These are phyloP conservation scores for Ashbya aceris DNA, from an alignment of 1,139 yeast genomes.

Conservation along the genomic window DNA sequence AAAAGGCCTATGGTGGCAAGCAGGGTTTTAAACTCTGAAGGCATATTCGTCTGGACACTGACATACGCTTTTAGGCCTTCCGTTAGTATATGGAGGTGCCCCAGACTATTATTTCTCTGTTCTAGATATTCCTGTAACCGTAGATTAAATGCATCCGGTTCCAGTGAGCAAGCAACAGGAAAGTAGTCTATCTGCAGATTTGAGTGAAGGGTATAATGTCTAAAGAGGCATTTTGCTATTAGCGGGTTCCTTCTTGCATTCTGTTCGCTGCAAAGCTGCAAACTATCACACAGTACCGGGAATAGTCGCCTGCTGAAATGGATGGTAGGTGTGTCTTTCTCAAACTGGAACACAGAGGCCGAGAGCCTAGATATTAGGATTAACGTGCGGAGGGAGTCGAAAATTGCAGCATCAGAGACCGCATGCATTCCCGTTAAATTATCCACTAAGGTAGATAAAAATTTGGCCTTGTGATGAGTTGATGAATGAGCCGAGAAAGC, in stretches of 20 bases:
- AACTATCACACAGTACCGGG: conserved; percentile 11
- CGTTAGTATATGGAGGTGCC: conserved; percentile 20
- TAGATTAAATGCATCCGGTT: conserved; percentile 17
- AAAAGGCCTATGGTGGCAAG: conserved; percentile 17
- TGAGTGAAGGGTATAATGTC: conserved; percentile 16
- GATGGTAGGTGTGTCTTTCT: conserved; percentile 16
- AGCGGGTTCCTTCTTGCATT: conserved; percentile 15
- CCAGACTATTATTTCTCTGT: conserved; percentile 13
- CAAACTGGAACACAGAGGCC: conserved; percentile 21
- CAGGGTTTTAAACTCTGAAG: conserved; percentile 16
- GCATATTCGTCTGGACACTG: conserved; percentile 19
- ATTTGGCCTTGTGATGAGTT: conserved; percentile 15
- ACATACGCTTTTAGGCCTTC: conserved; percentile 28
- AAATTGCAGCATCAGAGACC: conserved; percentile 21
- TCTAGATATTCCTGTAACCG: conserved; percentile 10
- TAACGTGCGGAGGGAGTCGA: conserved; percentile 22
- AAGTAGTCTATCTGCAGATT: conserved; percentile 25
- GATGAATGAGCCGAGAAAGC: conserved; percentile 6
- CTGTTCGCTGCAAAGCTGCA: conserved; percentile 9
- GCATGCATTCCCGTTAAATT: conserved; percentile 21
- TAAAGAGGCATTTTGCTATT: conserved; percentile 18
- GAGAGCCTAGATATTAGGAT: conserved; percentile 19
- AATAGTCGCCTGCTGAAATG: conserved; percentile 23
- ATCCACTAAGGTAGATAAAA: conserved; percentile 21
- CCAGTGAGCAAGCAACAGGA: conserved; percentile 23